Percentiles rank a stretch among this genome's conserved stretches.
Conservation (phyloP, 345 rosid species). For the Draba incana region DNA sequence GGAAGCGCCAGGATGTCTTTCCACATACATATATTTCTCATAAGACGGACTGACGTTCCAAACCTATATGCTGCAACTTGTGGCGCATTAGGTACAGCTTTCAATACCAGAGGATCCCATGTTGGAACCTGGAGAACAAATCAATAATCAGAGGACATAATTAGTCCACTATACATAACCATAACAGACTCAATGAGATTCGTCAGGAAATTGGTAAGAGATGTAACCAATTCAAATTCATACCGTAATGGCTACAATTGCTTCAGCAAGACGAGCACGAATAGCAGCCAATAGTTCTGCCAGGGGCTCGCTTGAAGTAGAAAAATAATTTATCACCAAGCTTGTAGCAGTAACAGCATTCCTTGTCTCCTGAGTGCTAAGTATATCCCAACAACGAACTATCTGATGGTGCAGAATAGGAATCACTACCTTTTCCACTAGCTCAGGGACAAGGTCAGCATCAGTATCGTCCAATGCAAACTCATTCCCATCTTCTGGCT, state of each 20-base stretch:
- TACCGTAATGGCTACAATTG: conserved; percentile 64
- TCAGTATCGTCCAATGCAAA: conserved; percentile 74
- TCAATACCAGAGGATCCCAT: conserved; percentile 78
- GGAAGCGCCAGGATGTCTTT: conserved; percentile 81
- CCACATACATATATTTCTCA: conserved; percentile 92
- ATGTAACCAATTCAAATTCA: conserved; percentile 31
- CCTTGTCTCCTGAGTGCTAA: conserved; percentile 73
- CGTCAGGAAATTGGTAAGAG: conserved; percentile 9
- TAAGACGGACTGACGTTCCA: conserved; percentile 81
- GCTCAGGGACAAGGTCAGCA: conserved; percentile 79
- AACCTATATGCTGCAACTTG: conserved; percentile 82
- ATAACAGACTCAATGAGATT: conserved; percentile 8
- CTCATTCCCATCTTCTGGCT: conserved; percentile 70
- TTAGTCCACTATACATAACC: conserved; percentile 13
- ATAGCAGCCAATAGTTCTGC: conserved; percentile 63
- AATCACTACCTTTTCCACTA: conserved; percentile 87
- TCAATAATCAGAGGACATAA: conserved; percentile 26
- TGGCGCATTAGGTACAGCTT: conserved; percentile 88
- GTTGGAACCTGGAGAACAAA: conserved; percentile 68
- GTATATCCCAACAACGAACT: conserved; percentile 85
- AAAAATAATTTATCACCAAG: conserved; percentile 73
- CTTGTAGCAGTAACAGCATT: conserved; percentile 87
- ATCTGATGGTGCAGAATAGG: conserved; percentile 87
- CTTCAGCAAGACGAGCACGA: conserved; percentile 75
- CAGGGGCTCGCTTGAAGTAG: conserved; percentile 74